Conservation (phyloP, 805 yeast species). For the Hanseniaspora osmophila region DNA sequence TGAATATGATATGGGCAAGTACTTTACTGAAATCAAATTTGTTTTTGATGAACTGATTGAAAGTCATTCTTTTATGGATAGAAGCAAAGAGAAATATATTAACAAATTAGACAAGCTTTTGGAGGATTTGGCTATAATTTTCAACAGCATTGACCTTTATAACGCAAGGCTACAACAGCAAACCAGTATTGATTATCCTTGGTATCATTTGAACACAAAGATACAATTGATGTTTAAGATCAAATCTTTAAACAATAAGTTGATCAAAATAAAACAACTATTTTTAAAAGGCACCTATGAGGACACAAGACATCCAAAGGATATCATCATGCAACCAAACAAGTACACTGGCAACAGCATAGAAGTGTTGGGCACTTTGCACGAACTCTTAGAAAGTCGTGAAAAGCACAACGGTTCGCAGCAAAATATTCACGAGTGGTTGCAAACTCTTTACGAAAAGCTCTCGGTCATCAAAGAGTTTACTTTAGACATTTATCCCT, state of each 20-base stretch:
- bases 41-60: not conserved
- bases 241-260: conserved; percentile 37
- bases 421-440: not conserved
- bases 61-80: not conserved
- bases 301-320: not conserved
- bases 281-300: conserved; percentile 17
- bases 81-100: not conserved
- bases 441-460: conserved; percentile 3
- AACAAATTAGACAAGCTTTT: not conserved
- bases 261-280: conserved; percentile 41
- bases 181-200: conserved; percentile 56
- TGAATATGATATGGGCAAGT: conserved; percentile 13
- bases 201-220: conserved; percentile 55
- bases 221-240: conserved; percentile 43
- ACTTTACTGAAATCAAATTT: not conserved
- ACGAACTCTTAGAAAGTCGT: not conserved
- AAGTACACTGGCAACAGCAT: conserved; percentile 1
- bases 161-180: conserved; percentile 33
- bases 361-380: conserved; percentile 2
- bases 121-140: conserved; percentile 1
- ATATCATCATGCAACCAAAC: conserved; percentile 3
- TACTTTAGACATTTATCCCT: conserved; percentile 4
- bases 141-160: conserved; percentile 28
- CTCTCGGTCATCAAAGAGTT: not conserved
- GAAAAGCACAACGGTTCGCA: not conserved